These are phyloP conservation scores for Ampelomyces quisqualis DNA, from an alignment of 2,329 filamentous ascomycete genomes.

Conservation along the genomic window DNA sequence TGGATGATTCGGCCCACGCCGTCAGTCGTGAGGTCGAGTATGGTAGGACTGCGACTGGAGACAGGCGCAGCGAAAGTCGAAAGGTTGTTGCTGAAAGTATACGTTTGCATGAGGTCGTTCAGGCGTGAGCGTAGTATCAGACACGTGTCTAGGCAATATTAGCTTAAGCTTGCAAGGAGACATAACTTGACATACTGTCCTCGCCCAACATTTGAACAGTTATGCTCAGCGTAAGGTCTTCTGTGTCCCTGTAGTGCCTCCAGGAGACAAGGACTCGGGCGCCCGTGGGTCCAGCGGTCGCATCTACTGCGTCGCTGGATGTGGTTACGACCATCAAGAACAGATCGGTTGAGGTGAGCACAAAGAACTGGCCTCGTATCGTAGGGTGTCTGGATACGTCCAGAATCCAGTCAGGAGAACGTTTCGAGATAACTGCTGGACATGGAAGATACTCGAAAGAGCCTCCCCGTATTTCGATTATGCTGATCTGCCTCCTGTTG, in stretches of 20 bases:
- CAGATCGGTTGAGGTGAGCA: constrained; percentile 59
- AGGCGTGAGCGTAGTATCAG: constrained; percentile 39
- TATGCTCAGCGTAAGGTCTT: constrained; percentile 54
- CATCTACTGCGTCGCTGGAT: constrained; percentile 24
- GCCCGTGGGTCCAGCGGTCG: constrained; percentile 23
- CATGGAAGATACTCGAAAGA: constrained; percentile 22
- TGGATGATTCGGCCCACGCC: constrained; percentile 11
- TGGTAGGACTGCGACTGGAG: constrained; percentile 30
- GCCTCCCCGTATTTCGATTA: constrained; percentile 39
- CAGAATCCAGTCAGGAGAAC: constrained; percentile 54
- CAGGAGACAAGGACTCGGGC: constrained; percentile 49
- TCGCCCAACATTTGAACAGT: constrained; percentile 27
- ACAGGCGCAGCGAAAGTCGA: constrained; percentile 9
- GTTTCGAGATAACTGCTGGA: constrained; percentile 26
- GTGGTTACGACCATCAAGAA: constrained; percentile 51
- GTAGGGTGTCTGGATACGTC: constrained; percentile 55
- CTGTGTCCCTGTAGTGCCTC: constrained; percentile 56
- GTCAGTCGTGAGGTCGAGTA: constrained; percentile 18
- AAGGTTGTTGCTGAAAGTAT: constrained; percentile 23
- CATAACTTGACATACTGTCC: constrained; percentile 28
- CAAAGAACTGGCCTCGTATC: constrained; percentile 54
- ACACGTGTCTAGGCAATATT: constrained; percentile 24
- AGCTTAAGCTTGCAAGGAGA: constrained; percentile 2
- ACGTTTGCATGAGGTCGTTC: constrained; percentile 34
- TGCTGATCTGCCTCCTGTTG: constrained; percentile 46